phyloP scores from a whole-genome alignment of 169 alveolate genomes.

The Eimeria sp. region DNA sequence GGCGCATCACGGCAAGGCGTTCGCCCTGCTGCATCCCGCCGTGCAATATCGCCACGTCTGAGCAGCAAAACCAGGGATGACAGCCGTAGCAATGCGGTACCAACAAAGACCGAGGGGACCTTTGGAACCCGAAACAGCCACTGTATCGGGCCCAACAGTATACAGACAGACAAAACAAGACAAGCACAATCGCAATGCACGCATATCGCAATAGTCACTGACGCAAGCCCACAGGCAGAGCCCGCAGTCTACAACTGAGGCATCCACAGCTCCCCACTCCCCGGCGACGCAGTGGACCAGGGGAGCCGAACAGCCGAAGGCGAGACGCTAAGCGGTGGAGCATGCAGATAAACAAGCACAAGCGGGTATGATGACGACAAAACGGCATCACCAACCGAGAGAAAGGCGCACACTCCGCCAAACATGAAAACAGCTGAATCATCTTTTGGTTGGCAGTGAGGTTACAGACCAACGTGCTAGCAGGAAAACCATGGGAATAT shows the following conservation, averaged over 20 bases:
- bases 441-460: neutral
- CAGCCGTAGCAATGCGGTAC: neutral
- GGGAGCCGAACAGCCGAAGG: neutral
- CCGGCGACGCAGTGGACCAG: neutral
- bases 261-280: neutral
- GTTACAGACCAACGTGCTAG: neutral
- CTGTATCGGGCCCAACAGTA: neutral
- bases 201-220: neutral
- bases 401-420: neutral
- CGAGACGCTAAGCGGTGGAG: neutral
- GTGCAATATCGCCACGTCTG: conserved; percentile 79
- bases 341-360: neutral
- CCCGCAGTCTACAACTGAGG: neutral
- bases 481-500: neutral
- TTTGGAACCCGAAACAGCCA: neutral
- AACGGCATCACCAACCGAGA: neutral
- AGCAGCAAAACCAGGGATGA: neutral
- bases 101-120: neutral
- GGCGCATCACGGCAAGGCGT: conserved; percentile 79
- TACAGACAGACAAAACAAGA: neutral
- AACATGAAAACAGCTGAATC: neutral
- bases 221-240: neutral
- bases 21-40: conserved; percentile 81
- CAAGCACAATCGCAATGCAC: neutral
- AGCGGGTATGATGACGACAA: neutral